Conservation (phyloP, 176 grass and related monocot genomes). For the Tillandsia fasciculata region DNA sequence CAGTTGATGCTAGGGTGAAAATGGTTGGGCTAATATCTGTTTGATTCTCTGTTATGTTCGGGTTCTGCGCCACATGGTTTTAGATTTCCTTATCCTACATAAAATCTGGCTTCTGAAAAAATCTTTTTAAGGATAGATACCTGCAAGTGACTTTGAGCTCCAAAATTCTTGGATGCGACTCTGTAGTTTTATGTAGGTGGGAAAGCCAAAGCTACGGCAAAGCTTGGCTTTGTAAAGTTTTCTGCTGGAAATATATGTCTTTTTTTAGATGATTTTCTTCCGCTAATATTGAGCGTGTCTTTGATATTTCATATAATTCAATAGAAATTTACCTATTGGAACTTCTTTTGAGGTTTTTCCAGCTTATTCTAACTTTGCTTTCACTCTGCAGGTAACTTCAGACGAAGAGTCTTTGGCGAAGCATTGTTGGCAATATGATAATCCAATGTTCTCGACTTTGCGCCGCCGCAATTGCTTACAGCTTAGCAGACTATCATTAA, state of each 20-base stretch:
- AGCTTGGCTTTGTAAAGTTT: neutral
- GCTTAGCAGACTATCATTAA: slow-evolving; percentile 48
- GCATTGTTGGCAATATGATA: slow-evolving; percentile 38
- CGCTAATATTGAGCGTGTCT: too few relatives aligned
- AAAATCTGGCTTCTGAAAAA: too few relatives aligned
- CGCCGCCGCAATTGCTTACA: slow-evolving; percentile 28
- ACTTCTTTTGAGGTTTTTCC: neutral
- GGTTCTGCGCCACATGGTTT: too few relatives aligned
- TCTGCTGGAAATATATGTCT: too few relatives aligned
- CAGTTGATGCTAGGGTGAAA: neutral
- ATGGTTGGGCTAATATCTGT: neutral
- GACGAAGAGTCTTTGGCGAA: slow-evolving; percentile 52
- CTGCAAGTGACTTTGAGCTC: too few relatives aligned
- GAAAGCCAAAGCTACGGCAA: too few relatives aligned
- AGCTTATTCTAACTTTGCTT: slow-evolving; percentile 14
- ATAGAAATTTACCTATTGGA: neutral
- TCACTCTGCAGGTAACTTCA: slow-evolving; percentile 59
- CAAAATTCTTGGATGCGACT: too few relatives aligned
- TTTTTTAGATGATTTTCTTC: too few relatives aligned
- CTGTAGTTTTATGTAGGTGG: too few relatives aligned
- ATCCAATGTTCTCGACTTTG: slow-evolving; percentile 29
- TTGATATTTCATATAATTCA: neutral
- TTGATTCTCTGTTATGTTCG: too few relatives aligned
- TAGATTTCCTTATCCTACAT: too few relatives aligned
- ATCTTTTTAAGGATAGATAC: too few relatives aligned